Evolutionary conservation across 225 moss, liverwort and hornwort species (phyloP).

Genomic region (Bryoerythrophyllum caledonicum): DNA sequence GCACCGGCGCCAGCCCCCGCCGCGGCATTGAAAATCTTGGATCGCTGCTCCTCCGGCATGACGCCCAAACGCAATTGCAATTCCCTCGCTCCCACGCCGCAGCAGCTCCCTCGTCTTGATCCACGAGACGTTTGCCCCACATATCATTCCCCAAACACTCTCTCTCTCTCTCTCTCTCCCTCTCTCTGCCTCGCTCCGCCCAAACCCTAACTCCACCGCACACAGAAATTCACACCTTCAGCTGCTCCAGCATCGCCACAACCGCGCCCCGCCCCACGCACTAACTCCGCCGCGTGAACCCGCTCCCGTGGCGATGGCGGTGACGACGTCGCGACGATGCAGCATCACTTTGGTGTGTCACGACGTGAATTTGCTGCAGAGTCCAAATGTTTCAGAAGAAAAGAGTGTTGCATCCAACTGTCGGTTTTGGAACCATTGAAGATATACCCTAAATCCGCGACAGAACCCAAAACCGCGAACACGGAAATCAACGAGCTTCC

Average conservation of each 20-base stretch:
- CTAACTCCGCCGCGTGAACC: background rate
- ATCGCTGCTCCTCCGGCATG: constrained; percentile 99
- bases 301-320: background rate
- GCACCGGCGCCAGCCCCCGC: constrained; percentile 94
- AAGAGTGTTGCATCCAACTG: background rate
- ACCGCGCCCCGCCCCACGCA: no score
- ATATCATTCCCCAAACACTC: constrained; percentile 27
- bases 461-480: no score
- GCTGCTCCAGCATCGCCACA: background rate
- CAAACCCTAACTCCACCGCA: constrained; percentile 10
- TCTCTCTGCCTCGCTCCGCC: no score
- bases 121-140: constrained; percentile 39
- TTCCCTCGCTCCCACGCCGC: background rate
- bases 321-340: background rate
- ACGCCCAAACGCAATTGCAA: constrained; percentile 23
- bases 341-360: background rate
- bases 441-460: no score
- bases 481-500: no score
- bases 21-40: constrained; percentile 95
- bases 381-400: background rate
- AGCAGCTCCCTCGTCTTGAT: constrained; percentile 37
- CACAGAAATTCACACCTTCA: background rate
- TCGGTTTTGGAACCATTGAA: background rate
- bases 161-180: background rate
- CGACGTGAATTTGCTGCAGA: background rate